A percentile compares a stretch with the other conserved stretches of the same genome.
Evolutionary conservation across 495 filamentous ascomycete species (phyloP).

Genomic region (Neurospora sp.): DNA sequence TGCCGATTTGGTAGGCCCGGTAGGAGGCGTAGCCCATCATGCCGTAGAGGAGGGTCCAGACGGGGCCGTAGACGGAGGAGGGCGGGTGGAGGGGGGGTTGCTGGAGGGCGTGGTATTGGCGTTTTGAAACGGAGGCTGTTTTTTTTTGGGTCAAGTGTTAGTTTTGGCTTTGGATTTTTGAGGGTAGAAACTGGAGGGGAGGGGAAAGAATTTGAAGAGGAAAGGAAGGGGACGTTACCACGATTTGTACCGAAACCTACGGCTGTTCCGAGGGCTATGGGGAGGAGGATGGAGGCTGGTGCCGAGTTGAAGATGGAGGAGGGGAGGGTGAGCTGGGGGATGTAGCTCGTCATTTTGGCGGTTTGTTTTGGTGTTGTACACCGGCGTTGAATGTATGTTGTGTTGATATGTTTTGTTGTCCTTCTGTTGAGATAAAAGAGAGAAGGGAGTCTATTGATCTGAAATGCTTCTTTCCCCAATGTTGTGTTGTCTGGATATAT

Average conservation of each 20-base stretch:
- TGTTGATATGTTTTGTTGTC: background rate
- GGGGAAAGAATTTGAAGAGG: background rate
- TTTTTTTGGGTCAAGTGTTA: constrained; percentile 18
- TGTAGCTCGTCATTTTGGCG: constrained; percentile 55
- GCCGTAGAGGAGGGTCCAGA: constrained; percentile 80
- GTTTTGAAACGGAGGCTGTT: constrained; percentile 39
- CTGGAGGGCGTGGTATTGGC: constrained; percentile 53
- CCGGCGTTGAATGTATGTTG: too few relatives aligned
- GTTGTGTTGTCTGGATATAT: too few relatives aligned
- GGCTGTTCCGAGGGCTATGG: constrained; percentile 50
- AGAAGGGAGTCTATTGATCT: too few relatives aligned
- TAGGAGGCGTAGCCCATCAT: constrained; percentile 84
- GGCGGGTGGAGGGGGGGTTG: constrained; percentile 79
- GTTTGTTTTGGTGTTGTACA: too few relatives aligned
- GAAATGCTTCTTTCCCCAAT: too few relatives aligned
- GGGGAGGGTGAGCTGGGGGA: constrained; percentile 55
- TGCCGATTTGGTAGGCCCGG: constrained; percentile 50
- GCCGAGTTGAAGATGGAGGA: constrained; percentile 51
- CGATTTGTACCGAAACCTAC: constrained; percentile 52
- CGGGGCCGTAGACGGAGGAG: constrained; percentile 67
- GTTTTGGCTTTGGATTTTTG: background rate
- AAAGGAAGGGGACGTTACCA: constrained; percentile 23
- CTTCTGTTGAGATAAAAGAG: too few relatives aligned
- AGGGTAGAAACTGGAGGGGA: background rate
- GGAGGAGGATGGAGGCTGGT: constrained; percentile 58